Evolutionary conservation across 2,329 filamentous ascomycete species (phyloP), one percentile per base, ranked within the genome.

Genomic region (Talaromyces atroroseus): DNA sequence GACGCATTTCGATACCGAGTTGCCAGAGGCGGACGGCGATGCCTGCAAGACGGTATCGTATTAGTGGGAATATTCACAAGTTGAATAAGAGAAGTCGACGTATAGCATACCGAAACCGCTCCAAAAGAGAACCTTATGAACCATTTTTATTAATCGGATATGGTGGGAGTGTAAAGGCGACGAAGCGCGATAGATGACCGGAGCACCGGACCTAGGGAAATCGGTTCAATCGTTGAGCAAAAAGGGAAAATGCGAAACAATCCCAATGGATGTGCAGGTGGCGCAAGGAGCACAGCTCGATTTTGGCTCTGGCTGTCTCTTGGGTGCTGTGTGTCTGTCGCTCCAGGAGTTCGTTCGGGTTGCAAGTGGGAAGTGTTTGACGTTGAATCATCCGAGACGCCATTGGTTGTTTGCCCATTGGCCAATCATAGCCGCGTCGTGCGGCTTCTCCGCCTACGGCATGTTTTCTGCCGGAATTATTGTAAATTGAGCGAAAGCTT

Each of bases 1-100:
- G 94, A 61, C 92, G 90, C 91, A 95, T 96, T 80, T 99, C 91
- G 73, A 99, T 94, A 70, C 92, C 94, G 73, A 99, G 87, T 77
- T 97, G 94, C 90, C 92, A 96, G 76, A 94, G 83, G 67, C 92
- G 89, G 70, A 92, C 88, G 71, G 89, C 91, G 68, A 96, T 78
- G 80, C 94, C 94, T 99, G 66, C 58, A 58, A 20, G 49, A 32
- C 48, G 14, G 29, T 18, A 46, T 26, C 36, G 26, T 52, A 46
- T 61, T 29, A 62, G 57, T 10, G 53, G 34, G 47, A 23, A 60
- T 24, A 45, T 40, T 34, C 24, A 60, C 48, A 34, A 14, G 16
- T 16, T 1, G 4, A 36, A n/a, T 23, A 11, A 20, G 45, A 36
- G 36, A 60, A 57, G 56, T n/a, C n/a, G 54, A 46, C 53, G 18